A percentile compares a stretch with the other conserved stretches of the same genome.
Evolutionary conservation across 139 green algal genomes (phyloP).

Genomic region (Chlorella sp.): DNA sequence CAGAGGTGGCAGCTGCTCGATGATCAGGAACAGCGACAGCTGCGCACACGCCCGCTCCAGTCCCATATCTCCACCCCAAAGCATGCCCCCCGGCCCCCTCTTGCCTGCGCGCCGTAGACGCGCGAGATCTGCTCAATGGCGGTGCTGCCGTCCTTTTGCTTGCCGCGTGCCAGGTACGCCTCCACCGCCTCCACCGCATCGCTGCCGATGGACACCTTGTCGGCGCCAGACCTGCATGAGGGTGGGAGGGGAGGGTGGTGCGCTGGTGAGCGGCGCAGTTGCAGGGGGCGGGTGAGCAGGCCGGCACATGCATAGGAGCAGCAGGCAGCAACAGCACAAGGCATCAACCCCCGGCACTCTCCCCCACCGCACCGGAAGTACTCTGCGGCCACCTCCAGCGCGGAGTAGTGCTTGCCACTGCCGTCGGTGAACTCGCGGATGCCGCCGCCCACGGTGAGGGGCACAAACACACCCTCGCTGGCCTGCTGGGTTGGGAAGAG

Average conservation of each 20-base stretch:
- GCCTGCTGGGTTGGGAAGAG: conserved; percentile 44
- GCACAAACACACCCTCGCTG: conserved; percentile 97
- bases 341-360: neutral
- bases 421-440: conserved; percentile 94
- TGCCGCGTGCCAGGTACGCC: conserved; percentile 60
- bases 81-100: no score
- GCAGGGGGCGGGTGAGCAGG: neutral
- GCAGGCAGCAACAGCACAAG: neutral
- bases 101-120: conserved; percentile 89
- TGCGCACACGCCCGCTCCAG: no score
- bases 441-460: conserved; percentile 96
- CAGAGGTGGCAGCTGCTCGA: no score
- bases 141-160: conserved; percentile 63
- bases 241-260: neutral
- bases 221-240: conserved; percentile 77
- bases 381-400: conserved; percentile 93
- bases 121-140: conserved; percentile 97
- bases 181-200: conserved; percentile 86
- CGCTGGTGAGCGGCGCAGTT: neutral
- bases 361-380: conserved; percentile 87
- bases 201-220: conserved; percentile 97
- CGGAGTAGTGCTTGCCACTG: conserved; percentile 76
- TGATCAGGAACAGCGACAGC: no score
- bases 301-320: neutral
- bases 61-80: no score